These are phyloP conservation scores for Cordyceps sp. DNA, from an alignment of 2,329 filamentous ascomycete species.

Conservation along the genomic window DNA sequence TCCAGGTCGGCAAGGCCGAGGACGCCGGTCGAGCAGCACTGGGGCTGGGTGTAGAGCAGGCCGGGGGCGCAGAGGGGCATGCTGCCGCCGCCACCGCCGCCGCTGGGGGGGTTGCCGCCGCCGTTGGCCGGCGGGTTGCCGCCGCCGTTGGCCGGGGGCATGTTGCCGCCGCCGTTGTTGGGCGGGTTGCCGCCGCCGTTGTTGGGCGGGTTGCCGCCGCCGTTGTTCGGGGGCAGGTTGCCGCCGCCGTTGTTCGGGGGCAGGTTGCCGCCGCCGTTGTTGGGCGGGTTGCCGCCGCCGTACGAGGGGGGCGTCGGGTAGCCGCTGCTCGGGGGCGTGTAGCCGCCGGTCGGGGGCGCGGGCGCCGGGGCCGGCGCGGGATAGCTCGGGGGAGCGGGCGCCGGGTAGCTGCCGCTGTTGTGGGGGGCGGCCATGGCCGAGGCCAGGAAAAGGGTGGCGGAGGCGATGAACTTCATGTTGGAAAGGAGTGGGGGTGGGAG, in stretches of 20 bases:
- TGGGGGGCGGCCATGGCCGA: constrained; percentile 1
- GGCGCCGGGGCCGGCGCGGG: too few relatives aligned
- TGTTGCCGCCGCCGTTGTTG: background rate
- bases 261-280: background rate
- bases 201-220: background rate
- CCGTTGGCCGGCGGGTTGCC: background rate
- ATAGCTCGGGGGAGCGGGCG: background rate
- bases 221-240: background rate
- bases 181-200: background rate
- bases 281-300: background rate
- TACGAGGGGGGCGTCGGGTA: too few relatives aligned
- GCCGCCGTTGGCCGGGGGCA: background rate
- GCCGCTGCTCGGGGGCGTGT: too few relatives aligned
- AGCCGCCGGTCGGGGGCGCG: background rate
- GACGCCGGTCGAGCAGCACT: background rate
- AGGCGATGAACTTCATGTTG: constrained; percentile 1
- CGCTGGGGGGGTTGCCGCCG: background rate
- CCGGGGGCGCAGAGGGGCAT: background rate
- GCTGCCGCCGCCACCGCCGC: background rate
- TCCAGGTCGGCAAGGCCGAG: background rate
- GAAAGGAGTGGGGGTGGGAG: too few relatives aligned
- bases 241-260: background rate
- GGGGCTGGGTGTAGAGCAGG: background rate
- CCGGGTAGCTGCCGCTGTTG: background rate
- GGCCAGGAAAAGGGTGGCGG: constrained; percentile 1